These are phyloP conservation scores for Sphaerulina musiva DNA, from an alignment of 2,329 filamentous ascomycete genomes.

Conservation along the genomic window DNA sequence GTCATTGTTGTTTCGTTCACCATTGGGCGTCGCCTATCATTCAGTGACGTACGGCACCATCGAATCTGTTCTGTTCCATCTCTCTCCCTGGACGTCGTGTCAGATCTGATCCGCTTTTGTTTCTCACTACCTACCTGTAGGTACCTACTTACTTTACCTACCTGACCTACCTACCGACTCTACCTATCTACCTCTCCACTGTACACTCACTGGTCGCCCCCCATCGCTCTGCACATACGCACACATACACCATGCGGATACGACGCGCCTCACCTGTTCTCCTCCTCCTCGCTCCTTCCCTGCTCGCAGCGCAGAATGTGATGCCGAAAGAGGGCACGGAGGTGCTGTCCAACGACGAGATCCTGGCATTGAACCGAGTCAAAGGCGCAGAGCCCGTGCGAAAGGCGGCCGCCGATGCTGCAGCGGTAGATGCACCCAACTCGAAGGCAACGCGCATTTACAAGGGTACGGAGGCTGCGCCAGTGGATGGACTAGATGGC, in stretches of 20 bases:
- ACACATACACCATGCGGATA: constrained; percentile 50
- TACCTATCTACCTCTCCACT: too few relatives aligned
- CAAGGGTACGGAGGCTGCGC: constrained; percentile 66
- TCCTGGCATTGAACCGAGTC: constrained; percentile 22
- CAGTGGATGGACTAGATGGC: constrained; percentile 87
- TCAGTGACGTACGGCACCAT: too few relatives aligned
- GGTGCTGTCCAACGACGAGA: constrained; percentile 25
- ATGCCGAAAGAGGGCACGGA: constrained; percentile 13
- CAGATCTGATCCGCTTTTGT: too few relatives aligned
- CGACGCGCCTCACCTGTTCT: constrained; percentile 45
- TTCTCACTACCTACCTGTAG: too few relatives aligned
- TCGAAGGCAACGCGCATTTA: constrained; percentile 31
- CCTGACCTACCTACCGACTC: too few relatives aligned
- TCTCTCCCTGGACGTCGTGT: too few relatives aligned
- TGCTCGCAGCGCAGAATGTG: constrained; percentile 43
- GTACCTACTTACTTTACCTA: too few relatives aligned
- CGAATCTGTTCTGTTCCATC: too few relatives aligned
- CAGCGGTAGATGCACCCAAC: constrained; percentile 21
- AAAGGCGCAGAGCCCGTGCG: constrained; percentile 6
- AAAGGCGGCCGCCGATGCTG: constrained; percentile 15
- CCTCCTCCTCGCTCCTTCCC: constrained; percentile 53
- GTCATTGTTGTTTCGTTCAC: neutral
- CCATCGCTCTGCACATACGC: neutral
- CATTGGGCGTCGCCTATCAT: too few relatives aligned
- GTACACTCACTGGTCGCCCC: too few relatives aligned